Evolutionary conservation across 2,329 filamentous ascomycete species (phyloP), one percentile per base, ranked within the genome.

Genomic region (Colletotrichum theobromicola): DNA sequence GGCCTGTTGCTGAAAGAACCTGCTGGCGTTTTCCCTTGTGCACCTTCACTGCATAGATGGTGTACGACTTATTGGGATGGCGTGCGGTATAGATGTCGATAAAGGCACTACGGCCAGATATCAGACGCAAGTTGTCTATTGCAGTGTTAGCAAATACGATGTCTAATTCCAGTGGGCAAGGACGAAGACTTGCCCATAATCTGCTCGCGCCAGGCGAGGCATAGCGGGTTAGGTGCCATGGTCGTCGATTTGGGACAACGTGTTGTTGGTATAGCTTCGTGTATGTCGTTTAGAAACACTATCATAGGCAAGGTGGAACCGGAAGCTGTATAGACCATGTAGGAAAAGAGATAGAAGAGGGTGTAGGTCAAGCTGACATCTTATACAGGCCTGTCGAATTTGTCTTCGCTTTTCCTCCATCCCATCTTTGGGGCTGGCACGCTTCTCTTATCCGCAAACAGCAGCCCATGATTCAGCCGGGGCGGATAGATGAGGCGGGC

Each of bases 1-100:
- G 60, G 8, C 78, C 82, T 2, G 80, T 76, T 24, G 81, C 83
- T n/a, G 81, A 81, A 12, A 86, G 76, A 16, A 83, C 74, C 21
- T 77, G 79, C 50, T 75, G 85, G 80, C 94, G 95, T 87, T 95
- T 95, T 34, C 94, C 93, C 82, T 96, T 94, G 83, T 96, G 93
- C 72, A 94, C 92, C 83, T 93, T 93, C 65, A 92, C 89, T 34
- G 97, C 93, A 5, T 94, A 93, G 80, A 97, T 96, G 24, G 69
- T 74, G 35, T 66, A 75, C 9, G 69, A 50, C 50, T 70, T 74
- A n/a, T 69, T 65, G 15, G 73, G 73, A 32, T 73, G 63, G 24
- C 70, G 64, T 28, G 73, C 58, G 7, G 73, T 74, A 32, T 68
- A 68, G 30, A 75, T 70, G 50, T 75, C 73, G 26, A 75, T 57